These are phyloP conservation scores for Zarea fungicola DNA, from an alignment of 2,329 filamentous ascomycete genomes.

Conservation along the genomic window DNA sequence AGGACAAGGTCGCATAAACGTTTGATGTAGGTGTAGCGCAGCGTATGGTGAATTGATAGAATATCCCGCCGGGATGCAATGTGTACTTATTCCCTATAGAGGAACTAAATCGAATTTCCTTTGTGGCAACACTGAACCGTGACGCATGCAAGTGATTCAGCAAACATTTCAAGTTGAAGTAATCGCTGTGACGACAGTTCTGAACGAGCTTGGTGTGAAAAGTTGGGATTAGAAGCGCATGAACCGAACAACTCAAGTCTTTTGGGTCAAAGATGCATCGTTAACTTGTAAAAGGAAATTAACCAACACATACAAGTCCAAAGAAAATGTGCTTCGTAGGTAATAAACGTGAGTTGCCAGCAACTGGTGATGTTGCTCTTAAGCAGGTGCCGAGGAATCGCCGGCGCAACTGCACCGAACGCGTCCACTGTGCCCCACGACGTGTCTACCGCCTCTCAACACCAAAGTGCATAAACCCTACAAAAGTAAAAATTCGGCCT, in stretches of 20 bases:
- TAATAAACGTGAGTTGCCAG: no score
- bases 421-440: conserved; percentile 14
- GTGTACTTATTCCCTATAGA: conserved; percentile 31
- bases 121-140: conserved; percentile 7
- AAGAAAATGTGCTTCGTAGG: not conserved
- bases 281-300: no score
- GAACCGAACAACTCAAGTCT: no score
- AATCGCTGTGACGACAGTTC: no score
- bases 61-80: conserved; percentile 22
- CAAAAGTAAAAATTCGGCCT: no score
- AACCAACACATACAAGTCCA: no score
- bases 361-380: not conserved
- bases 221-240: no score
- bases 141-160: not conserved
- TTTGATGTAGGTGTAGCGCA: conserved; percentile 16
- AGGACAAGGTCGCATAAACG: conserved; percentile 61
- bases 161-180: not conserved
- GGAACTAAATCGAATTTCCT: conserved; percentile 22
- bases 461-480: not conserved
- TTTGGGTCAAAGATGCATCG: no score
- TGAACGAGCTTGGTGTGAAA: no score
- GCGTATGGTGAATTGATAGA: conserved; percentile 23
- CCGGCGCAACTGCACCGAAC: conserved; percentile 8
- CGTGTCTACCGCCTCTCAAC: not conserved
- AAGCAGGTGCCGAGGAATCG: conserved; percentile 12